phyloP scores from a whole-genome alignment of 2,329 filamentous ascomycete genomes.

The Colletotrichum abscissum region DNA sequence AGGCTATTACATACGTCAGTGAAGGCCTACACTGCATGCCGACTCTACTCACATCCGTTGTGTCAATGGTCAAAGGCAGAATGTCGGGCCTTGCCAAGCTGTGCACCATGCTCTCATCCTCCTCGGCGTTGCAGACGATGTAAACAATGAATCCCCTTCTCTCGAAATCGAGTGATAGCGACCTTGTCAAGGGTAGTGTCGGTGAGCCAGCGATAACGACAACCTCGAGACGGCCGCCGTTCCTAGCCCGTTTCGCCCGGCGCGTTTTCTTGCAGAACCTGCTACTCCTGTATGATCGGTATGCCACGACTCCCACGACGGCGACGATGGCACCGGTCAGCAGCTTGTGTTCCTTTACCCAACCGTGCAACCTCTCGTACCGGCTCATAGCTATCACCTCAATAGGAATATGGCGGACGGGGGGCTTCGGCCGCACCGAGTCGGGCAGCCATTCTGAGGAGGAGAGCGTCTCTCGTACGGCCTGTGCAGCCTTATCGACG shows the following conservation, averaged over 20 bases:
- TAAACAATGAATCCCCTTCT: conserved; percentile 93
- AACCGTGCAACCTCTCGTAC: conserved; percentile 71
- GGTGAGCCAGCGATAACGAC: conserved; percentile 90
- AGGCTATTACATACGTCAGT: conserved; percentile 59
- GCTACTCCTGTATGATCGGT: conserved; percentile 60
- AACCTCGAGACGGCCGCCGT: conserved; percentile 89
- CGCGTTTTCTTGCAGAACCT: conserved; percentile 74
- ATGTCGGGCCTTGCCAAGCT: conserved; percentile 84
- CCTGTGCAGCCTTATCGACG: conserved; percentile 79
- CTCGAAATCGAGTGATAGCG: conserved; percentile 87
- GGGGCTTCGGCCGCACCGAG: conserved; percentile 70
- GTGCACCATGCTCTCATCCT: conserved; percentile 85
- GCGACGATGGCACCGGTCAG: conserved; percentile 78
- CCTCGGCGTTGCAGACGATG: conserved; percentile 84
- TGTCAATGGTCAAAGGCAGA: conserved; percentile 82
- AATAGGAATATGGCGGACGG: conserved; percentile 48
- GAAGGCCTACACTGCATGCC: neutral
- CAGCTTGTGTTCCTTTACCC: conserved; percentile 79
- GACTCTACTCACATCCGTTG: conserved; percentile 74
- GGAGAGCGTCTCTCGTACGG: conserved; percentile 76
- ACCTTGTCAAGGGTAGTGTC: conserved; percentile 83
- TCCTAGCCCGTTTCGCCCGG: conserved; percentile 81
- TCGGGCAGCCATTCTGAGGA: conserved; percentile 79
- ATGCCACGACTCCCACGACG: conserved; percentile 74
- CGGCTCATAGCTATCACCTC: conserved; percentile 47